Evolutionary conservation across 768 basidiomycete genomes (phyloP).

Genomic region (Mycena alexandri): DNA sequence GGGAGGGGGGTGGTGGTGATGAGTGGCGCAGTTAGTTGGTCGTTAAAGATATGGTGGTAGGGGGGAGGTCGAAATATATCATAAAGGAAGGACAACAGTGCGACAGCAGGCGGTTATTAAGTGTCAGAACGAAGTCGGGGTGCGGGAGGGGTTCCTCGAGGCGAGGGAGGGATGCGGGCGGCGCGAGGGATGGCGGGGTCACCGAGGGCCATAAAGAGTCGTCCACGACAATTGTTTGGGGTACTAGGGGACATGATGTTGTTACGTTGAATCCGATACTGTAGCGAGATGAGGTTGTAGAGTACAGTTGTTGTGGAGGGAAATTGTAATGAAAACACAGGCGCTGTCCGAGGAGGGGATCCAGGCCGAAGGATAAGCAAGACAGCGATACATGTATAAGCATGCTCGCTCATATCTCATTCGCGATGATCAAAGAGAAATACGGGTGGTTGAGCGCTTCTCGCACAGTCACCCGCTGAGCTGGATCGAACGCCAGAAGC

Average conservation of each 20-base stretch:
- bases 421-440: conserved; percentile 76
- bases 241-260: conserved; percentile 35
- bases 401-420: conserved; percentile 67
- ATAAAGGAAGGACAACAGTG: conserved; percentile 9
- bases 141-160: neutral
- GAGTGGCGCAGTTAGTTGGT: conserved; percentile 25
- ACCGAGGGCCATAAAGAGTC: conserved; percentile 24
- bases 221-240: conserved; percentile 30
- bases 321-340: conserved; percentile 42
- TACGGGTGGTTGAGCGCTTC: conserved; percentile 92
- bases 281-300: conserved; percentile 38
- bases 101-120: neutral
- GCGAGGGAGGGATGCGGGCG: neutral
- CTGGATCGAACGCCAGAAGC: conserved; percentile 91
- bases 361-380: conserved; percentile 41
- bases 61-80: neutral
- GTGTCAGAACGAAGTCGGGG: conserved; percentile 7
- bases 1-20: neutral
- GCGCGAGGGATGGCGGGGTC: neutral
- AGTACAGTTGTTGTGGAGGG: conserved; percentile 40
- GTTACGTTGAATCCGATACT: conserved; percentile 37
- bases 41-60: conserved; percentile 10
- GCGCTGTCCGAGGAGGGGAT: conserved; percentile 41
- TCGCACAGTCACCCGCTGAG: conserved; percentile 87
- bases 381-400: conserved; percentile 43